Percentiles rank a stretch among this genome's conserved stretches.
Evolutionary conservation across 768 basidiomycete species (phyloP).

Genomic region (Tylopilus rubrobrunneus): DNA sequence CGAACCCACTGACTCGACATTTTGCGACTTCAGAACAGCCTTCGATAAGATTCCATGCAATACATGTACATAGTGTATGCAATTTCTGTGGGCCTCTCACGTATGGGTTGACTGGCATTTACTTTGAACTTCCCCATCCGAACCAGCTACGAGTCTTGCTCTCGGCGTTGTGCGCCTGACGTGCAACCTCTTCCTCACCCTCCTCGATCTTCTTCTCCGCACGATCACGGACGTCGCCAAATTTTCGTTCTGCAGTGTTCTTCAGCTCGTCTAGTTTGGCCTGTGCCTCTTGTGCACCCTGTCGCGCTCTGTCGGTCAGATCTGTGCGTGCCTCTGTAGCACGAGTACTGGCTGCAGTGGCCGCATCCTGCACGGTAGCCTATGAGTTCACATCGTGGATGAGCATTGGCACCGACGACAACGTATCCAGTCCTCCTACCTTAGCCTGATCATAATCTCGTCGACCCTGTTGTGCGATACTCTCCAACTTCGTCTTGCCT

Average conservation of each 20-base stretch:
- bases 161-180: constrained; percentile 23
- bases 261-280: constrained; percentile 24
- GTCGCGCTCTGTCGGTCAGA: constrained; percentile 22
- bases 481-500: constrained; percentile 30
- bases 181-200: constrained; percentile 24
- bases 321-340: constrained; percentile 25
- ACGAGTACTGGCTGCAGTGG: constrained; percentile 8
- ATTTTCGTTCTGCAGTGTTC: constrained; percentile 21
- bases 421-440: constrained; percentile 20
- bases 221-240: constrained; percentile 22
- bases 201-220: constrained; percentile 29
- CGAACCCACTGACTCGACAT: neutral
- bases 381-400: neutral
- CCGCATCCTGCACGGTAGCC: constrained; percentile 20
- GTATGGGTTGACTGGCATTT: neutral
- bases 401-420: neutral
- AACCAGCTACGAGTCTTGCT: constrained; percentile 35
- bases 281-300: constrained; percentile 25
- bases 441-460: constrained; percentile 33
- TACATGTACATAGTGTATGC: neutral
- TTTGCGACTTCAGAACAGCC: too few species aligned
- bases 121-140: constrained; percentile 35
- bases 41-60: too few species aligned
- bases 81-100: neutral
- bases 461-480: constrained; percentile 27